Conservation (phyloP, 2,329 filamentous ascomycete species). For the Tolypocladium endophyticum region DNA sequence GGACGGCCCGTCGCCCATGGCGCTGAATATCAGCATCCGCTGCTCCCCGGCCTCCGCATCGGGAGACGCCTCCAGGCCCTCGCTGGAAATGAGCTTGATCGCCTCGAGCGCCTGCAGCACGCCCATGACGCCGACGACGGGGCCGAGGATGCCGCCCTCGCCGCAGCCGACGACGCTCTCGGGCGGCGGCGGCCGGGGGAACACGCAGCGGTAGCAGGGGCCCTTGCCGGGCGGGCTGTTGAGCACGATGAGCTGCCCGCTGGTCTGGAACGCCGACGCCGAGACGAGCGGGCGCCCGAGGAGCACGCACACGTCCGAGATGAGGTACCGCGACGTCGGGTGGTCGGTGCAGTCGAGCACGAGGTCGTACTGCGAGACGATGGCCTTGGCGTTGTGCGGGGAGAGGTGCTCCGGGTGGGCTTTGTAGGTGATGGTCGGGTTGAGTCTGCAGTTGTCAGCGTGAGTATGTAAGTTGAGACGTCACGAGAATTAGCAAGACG, state of each 20-base stretch:
- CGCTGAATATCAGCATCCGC: slow-evolving; percentile 38
- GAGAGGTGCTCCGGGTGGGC: slow-evolving; percentile 55
- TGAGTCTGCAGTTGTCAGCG: slow-evolving; percentile 42
- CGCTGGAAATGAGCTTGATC: slow-evolving; percentile 63
- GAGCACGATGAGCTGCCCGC: slow-evolving; percentile 81
- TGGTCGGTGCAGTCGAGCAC: slow-evolving; percentile 95
- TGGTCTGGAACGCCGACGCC: slow-evolving; percentile 77
- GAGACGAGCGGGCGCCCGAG: slow-evolving; percentile 73
- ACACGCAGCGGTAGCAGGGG: slow-evolving; percentile 90
- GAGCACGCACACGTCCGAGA: slow-evolving; percentile 81
- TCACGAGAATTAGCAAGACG: slow-evolving; percentile 7
- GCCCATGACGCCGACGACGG: slow-evolving; percentile 89
- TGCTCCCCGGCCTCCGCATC: slow-evolving; percentile 13
- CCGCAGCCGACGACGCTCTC: slow-evolving; percentile 78
- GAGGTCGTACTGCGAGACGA: slow-evolving; percentile 65
- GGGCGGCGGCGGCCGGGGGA: slow-evolving; percentile 75
- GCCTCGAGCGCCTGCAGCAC: slow-evolving; percentile 84
- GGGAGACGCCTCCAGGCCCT: slow-evolving; percentile 9
- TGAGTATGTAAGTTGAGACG: neutral
- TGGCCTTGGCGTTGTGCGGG: slow-evolving; percentile 53
- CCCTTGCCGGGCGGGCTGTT: slow-evolving; percentile 70
- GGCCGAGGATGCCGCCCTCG: slow-evolving; percentile 85
- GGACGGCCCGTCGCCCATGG: slow-evolving; percentile 21
- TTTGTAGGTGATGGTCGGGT: slow-evolving; percentile 57
- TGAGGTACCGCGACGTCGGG: slow-evolving; percentile 80